Percentiles rank a stretch among this genome's conserved stretches.
Conservation (phyloP, 768 basidiomycete genomes). For the Dioszegia hungarica region DNA sequence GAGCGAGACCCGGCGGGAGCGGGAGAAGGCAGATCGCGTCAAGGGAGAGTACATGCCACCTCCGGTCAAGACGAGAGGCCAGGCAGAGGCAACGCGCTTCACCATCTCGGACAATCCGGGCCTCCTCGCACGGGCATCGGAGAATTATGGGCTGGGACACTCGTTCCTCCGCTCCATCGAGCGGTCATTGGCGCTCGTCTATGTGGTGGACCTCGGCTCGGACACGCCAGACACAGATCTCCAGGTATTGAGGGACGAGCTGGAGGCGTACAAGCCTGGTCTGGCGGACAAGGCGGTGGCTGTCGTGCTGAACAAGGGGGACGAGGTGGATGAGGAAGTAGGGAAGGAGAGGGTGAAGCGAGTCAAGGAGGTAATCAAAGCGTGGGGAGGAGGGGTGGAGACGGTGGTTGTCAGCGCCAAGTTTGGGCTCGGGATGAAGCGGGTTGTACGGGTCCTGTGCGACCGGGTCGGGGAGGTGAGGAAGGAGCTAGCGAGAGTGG, state of each 20-base stretch:
- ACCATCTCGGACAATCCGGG: slow-evolving; percentile 97
- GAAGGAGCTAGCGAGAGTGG: neutral
- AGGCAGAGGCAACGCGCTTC: slow-evolving; percentile 71
- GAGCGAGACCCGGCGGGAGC: slow-evolving; percentile 40
- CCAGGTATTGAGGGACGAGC: slow-evolving; percentile 65
- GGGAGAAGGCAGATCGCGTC: slow-evolving; percentile 12
- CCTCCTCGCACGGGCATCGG: slow-evolving; percentile 73
- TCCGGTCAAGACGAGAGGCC: neutral
- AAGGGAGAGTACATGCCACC: slow-evolving; percentile 23
- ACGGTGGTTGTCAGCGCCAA: slow-evolving; percentile 83
- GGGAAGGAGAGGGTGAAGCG: slow-evolving; percentile 22
- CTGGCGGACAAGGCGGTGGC: slow-evolving; percentile 71
- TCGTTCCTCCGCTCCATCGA: slow-evolving; percentile 91
- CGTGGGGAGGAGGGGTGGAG: slow-evolving; percentile 53
- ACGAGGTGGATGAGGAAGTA: slow-evolving; percentile 59
- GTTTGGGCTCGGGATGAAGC: slow-evolving; percentile 71
- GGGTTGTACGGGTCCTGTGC: slow-evolving; percentile 65
- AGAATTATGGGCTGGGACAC: slow-evolving; percentile 88
- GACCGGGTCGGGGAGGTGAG: neutral
- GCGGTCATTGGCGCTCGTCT: slow-evolving; percentile 79
- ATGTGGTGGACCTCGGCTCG: slow-evolving; percentile 81
- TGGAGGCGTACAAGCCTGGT: slow-evolving; percentile 68
- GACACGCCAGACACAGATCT: slow-evolving; percentile 75
- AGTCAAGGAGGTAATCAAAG: slow-evolving; percentile 43
- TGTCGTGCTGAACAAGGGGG: slow-evolving; percentile 93